Conservation (phyloP, 2,329 filamentous ascomycete species). For the Akanthomyces dipterigenus region DNA sequence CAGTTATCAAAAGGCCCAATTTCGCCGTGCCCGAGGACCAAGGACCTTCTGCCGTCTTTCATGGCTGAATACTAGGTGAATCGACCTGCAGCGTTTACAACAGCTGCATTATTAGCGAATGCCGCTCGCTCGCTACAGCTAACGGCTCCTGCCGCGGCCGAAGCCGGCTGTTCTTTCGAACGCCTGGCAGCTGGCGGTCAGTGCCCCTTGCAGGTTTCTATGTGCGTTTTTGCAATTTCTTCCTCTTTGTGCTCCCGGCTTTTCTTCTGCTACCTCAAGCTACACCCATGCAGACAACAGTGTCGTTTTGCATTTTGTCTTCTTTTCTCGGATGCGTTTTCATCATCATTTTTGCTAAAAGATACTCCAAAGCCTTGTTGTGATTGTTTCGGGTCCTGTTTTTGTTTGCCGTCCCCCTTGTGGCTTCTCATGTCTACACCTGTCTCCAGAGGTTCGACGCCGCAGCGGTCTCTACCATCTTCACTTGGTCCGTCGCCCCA, state of each 20-base stretch:
- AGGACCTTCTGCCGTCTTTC: neutral
- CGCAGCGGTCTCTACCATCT: constrained; percentile 18
- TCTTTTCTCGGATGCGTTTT: constrained; percentile 24
- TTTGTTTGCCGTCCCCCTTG: constrained; percentile 11
- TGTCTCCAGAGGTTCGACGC: constrained; percentile 22
- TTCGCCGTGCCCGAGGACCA: too few species aligned
- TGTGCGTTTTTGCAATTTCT: constrained; percentile 1
- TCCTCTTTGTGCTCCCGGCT: neutral
- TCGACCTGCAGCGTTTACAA: neutral
- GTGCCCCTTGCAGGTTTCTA: constrained; percentile 1
- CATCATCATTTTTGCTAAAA: constrained; percentile 19
- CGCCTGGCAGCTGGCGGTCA: neutral
- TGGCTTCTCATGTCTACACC: constrained; percentile 24
- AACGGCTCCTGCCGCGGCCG: constrained; percentile 6
- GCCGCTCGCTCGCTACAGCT: constrained; percentile 4
- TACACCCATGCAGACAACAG: constrained; percentile 12
- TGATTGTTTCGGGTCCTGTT: constrained; percentile 8
- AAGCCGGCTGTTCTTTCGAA: constrained; percentile 9
- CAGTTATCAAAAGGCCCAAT: neutral
- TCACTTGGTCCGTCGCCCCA: constrained; percentile 1
- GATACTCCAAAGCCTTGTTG: neutral
- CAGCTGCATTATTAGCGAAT: constrained; percentile 8
- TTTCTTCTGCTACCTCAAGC: constrained; percentile 9
- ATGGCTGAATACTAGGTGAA: neutral
- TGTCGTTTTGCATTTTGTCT: constrained; percentile 17